Percentiles rank a stretch among this genome's conserved stretches.
Conservation (phyloP, 441 rosid species). For the Gossypium laxum region DNA sequence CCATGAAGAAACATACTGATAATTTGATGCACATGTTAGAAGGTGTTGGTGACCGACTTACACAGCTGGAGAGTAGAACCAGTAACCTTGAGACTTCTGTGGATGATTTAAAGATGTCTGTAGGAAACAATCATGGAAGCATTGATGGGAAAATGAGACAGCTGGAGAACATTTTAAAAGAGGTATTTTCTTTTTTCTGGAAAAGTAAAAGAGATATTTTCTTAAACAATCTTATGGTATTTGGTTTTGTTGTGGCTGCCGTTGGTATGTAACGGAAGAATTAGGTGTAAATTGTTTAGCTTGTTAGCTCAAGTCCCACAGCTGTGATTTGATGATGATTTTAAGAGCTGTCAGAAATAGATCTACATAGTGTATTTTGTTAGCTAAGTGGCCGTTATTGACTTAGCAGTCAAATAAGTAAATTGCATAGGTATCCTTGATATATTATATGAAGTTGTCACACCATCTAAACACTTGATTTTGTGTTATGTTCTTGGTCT, state of each 20-base stretch:
- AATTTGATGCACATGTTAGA: conserved; percentile 54
- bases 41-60: conserved; percentile 65
- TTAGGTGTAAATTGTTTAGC: background rate
- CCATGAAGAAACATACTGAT: conserved; percentile 64
- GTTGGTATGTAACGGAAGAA: background rate
- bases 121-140: conserved; percentile 63
- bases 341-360: background rate
- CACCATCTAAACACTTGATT: background rate
- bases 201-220: conserved; percentile 47
- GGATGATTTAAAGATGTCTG: conserved; percentile 70
- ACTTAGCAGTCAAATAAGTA: background rate
- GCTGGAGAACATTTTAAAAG: conserved; percentile 63
- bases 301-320: background rate
- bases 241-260: background rate
- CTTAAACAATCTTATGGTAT: background rate
- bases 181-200: conserved; percentile 33
- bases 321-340: background rate
- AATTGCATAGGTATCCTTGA: background rate
- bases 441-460: background rate
- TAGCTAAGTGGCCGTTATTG: background rate
- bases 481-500: background rate
- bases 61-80: conserved; percentile 70
- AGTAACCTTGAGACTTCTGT: conserved; percentile 54
- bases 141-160: conserved; percentile 75
- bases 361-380: background rate